phyloP scores from a whole-genome alignment of 805 yeast genomes.

The Candida taoyuanica region DNA sequence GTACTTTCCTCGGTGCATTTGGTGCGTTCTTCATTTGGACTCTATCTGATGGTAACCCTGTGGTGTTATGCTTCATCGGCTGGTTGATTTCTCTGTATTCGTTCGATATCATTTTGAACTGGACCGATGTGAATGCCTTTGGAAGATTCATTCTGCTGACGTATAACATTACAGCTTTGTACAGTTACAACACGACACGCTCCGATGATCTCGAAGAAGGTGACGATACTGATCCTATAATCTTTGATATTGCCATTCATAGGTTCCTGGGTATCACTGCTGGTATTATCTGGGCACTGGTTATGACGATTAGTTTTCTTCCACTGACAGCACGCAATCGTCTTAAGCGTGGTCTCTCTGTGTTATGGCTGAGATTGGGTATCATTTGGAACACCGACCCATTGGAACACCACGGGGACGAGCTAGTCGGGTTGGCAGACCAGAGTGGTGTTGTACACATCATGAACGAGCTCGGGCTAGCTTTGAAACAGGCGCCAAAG shows the following conservation, averaged over 20 bases:
- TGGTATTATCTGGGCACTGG: constrained; percentile 75
- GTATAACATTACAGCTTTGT: constrained; percentile 72
- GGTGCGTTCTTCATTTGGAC: constrained; percentile 59
- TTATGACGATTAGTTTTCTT: constrained; percentile 58
- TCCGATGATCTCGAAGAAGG: constrained; percentile 58
- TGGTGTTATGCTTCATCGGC: constrained; percentile 47
- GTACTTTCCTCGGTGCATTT: constrained; percentile 69
- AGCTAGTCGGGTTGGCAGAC: constrained; percentile 25
- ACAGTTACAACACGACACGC: constrained; percentile 63
- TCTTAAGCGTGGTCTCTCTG: constrained; percentile 57
- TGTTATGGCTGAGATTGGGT: constrained; percentile 77
- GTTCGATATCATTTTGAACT: constrained; percentile 55
- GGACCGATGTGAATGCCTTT: constrained; percentile 57
- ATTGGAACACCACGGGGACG: constrained; percentile 35
- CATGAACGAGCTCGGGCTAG: constrained; percentile 53
- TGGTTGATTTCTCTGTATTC: constrained; percentile 35
- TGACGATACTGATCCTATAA: constrained; percentile 56
- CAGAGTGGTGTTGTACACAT: constrained; percentile 44
- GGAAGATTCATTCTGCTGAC: constrained; percentile 71
- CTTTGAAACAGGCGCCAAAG: constrained; percentile 66
- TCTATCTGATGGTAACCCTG: constrained; percentile 49
- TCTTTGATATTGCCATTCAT: constrained; percentile 72
- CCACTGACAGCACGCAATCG: constrained; percentile 76
- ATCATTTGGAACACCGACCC: constrained; percentile 78
- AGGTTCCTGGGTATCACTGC: constrained; percentile 65